These are phyloP conservation scores for Bruguiera hainesii DNA, from an alignment of 441 rosid species.

Conservation along the genomic window DNA sequence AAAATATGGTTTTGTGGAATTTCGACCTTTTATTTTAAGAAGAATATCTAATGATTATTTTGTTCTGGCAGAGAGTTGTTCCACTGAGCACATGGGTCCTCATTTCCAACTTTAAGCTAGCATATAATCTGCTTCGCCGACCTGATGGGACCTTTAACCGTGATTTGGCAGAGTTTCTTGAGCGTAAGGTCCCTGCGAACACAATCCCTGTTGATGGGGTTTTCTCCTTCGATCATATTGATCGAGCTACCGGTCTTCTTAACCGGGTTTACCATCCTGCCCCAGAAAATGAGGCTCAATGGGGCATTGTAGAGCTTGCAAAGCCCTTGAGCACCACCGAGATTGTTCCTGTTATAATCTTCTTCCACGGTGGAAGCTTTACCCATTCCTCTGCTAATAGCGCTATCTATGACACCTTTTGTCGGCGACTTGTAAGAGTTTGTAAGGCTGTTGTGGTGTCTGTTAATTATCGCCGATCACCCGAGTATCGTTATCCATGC, in stretches of 20 bases:
- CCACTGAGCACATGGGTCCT: conserved; percentile 98
- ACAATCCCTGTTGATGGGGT: conserved; percentile 81
- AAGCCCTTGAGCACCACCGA: conserved; percentile 68
- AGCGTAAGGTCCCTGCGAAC: conserved; percentile 84
- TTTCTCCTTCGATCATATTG: conserved; percentile 86
- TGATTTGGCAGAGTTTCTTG: conserved; percentile 89
- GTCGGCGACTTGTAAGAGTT: conserved; percentile 66
- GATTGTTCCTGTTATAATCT: conserved; percentile 71
- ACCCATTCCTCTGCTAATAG: conserved; percentile 91
- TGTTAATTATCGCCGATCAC: conserved; percentile 86
- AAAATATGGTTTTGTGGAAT: neutral
- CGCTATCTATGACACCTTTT: conserved; percentile 90
- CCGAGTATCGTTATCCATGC: conserved; percentile 79
- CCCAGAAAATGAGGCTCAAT: conserved; percentile 29
- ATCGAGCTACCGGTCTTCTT: conserved; percentile 64
- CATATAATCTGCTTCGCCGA: conserved; percentile 90
- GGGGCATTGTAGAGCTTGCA: conserved; percentile 53
- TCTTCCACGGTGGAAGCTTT: conserved; percentile 98
- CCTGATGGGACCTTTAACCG: conserved; percentile 93
- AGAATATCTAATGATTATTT: conserved; percentile 16
- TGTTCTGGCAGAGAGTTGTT: conserved; percentile 69
- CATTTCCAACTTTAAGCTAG: conserved; percentile 95
- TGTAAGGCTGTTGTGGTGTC: conserved; percentile 86
- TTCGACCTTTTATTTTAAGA: neutral
- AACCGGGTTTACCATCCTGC: conserved; percentile 66